Evolutionary conservation across 2,329 filamentous ascomycete genomes (phyloP).

Genomic region (Colletotrichum tamarilloi): DNA sequence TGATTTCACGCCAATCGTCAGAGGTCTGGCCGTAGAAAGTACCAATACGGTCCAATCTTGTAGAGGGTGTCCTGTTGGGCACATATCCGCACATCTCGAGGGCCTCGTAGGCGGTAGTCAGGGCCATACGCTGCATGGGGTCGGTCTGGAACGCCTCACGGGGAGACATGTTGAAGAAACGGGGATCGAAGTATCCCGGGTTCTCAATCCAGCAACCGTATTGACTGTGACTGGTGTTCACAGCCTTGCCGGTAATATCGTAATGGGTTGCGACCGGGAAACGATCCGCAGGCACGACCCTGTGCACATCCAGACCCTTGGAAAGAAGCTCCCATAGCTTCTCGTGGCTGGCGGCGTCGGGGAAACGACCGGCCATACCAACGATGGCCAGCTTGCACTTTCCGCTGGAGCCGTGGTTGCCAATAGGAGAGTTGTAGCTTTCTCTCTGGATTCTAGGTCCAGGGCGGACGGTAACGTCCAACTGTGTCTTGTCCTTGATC

Average conservation of each 20-base stretch:
- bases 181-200: slow-evolving; percentile 73
- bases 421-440: slow-evolving; percentile 49
- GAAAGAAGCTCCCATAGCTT: slow-evolving; percentile 66
- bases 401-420: slow-evolving; percentile 58
- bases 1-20: slow-evolving; percentile 84
- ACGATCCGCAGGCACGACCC: slow-evolving; percentile 66
- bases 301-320: slow-evolving; percentile 73
- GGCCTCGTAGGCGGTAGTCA: slow-evolving; percentile 83
- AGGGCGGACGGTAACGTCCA: slow-evolving; percentile 54
- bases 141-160: slow-evolving; percentile 76
- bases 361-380: slow-evolving; percentile 63
- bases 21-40: slow-evolving; percentile 82
- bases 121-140: slow-evolving; percentile 78
- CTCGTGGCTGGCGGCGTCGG: slow-evolving; percentile 52
- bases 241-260: slow-evolving; percentile 69
- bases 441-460: slow-evolving; percentile 48
- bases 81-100: slow-evolving; percentile 81
- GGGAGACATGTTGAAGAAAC: slow-evolving; percentile 80
- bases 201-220: slow-evolving; percentile 67
- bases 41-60: slow-evolving; percentile 68
- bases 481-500: slow-evolving; percentile 53
- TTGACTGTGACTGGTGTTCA: slow-evolving; percentile 64
- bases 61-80: slow-evolving; percentile 74
- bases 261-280: slow-evolving; percentile 72
- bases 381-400: slow-evolving; percentile 85